Conservation (phyloP, 805 yeast genomes). For the Maudiozyma saulgeensis region DNA sequence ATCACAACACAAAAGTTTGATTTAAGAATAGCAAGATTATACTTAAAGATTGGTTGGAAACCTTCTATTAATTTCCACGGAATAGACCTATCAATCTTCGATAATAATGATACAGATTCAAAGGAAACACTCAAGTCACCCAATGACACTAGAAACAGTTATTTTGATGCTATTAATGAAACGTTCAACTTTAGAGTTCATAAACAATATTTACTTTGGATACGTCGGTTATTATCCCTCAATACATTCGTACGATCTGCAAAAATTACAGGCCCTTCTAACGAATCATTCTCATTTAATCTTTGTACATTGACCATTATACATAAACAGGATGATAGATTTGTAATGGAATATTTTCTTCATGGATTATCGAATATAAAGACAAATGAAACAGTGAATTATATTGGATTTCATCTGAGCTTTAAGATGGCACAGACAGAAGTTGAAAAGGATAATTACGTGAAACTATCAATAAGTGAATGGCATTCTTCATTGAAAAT, state of each 20-base stretch:
- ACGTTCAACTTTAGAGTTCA: slow-evolving; percentile 7
- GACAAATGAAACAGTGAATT: slow-evolving; percentile 12
- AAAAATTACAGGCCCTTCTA: slow-evolving; percentile 3
- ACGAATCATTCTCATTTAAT: slow-evolving; percentile 7
- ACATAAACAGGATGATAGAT: slow-evolving; percentile 7
- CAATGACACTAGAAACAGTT: neutral
- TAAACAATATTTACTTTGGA: slow-evolving; percentile 4
- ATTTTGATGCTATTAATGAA: slow-evolving; percentile 2
- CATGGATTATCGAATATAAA: slow-evolving; percentile 11
- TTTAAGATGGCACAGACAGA: slow-evolving; percentile 5
- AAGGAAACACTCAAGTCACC: neutral
- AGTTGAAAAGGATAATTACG: slow-evolving; percentile 1
- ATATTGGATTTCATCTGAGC: slow-evolving; percentile 11
- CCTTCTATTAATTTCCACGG: slow-evolving; percentile 14
- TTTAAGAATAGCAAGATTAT: slow-evolving; percentile 11
- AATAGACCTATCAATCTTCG: slow-evolving; percentile 7
- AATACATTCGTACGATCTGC: slow-evolving; percentile 9
- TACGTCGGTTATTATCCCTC: slow-evolving; percentile 11
- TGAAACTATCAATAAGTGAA: slow-evolving; percentile 5
- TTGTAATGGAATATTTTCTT: slow-evolving; percentile 14
- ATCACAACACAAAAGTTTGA: slow-evolving; percentile 8
- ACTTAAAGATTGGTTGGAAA: slow-evolving; percentile 13
- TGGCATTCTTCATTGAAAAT: slow-evolving; percentile 17
- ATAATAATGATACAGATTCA: neutral
- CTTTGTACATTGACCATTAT: slow-evolving; percentile 14